Base-by-base conservation (phyloP, 176 grass and related monocot species). In the Puya raimondii region DNA sequence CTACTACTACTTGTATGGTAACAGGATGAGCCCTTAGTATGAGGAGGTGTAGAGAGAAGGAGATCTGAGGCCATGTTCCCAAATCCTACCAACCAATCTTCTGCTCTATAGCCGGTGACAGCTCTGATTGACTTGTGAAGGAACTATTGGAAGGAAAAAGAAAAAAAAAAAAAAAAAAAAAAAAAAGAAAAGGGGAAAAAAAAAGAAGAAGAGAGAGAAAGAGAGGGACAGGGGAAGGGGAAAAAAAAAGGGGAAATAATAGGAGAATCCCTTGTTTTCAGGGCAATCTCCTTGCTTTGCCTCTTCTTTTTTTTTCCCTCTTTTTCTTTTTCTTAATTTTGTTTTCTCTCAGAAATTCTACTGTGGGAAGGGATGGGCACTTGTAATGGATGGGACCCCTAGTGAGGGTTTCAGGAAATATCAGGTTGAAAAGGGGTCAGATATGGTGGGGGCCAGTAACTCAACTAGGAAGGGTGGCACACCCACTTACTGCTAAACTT, bases 391-490 rank as follows among this genome's bases (percentile, higher is more conserved):
- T 61, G 14, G 56, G 16, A 5, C 21, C 56, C 21, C 10, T 9
- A 42, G 4, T 42, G 54, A 67, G 85, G 67, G 75, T 65, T 81
- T 82, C 86, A 85, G 82, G 75, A 89, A 82, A 69, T 70, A 88
- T 81, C 81, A 80, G 48, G 26, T 48, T 81, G 70, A 81, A 73
- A 82, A 63, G 75, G 82, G 75, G 33, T 33, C 74, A 76, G 57
- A 53, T 79, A 76, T 67, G 27, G 66, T 85, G 56, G 72, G 75
- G 82, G 20, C 86, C 75, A 66, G 27, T 77, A 65, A 58, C 42
- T 79, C 51, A 72, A 64, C 52, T 20, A 74, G 86, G 66, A 75
- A 80, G 64, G 4, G 4, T 21, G 17, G 4, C 67, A 10, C 47
- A 11, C 11, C 67, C 47, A 70, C 17, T 52, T 65, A 42, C 67